Evolutionary conservation across 2,329 filamentous ascomycete genomes (phyloP).

Genomic region (Ustilaginoidea virens): DNA sequence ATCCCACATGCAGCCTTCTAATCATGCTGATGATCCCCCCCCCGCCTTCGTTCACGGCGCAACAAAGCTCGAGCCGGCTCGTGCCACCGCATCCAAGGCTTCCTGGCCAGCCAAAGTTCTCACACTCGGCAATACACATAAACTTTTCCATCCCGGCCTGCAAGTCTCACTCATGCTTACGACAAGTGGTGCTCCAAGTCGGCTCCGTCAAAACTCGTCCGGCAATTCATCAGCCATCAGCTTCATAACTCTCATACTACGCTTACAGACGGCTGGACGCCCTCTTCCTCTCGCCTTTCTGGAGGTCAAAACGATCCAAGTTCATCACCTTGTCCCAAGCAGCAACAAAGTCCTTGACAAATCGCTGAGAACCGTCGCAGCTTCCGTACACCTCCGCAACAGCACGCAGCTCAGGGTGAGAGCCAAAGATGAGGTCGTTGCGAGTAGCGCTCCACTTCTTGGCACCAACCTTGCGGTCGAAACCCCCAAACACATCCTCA

Average conservation of each 20-base stretch:
- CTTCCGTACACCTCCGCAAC: conserved; percentile 54
- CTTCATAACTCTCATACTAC: conserved; percentile 1
- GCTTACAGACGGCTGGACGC: conserved; percentile 7
- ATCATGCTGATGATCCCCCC: no score
- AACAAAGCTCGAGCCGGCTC: no score
- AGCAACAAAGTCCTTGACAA: conserved; percentile 54
- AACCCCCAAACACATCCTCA: conserved; percentile 44
- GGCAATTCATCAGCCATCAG: no score
- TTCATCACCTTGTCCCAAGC: conserved; percentile 66
- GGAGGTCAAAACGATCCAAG: conserved; percentile 52
- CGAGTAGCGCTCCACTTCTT: conserved; percentile 58
- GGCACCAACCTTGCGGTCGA: conserved; percentile 47
- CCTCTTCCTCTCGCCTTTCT: conserved; percentile 5
- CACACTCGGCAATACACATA: no score
- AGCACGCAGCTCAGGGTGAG: conserved; percentile 59
- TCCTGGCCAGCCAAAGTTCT: no score
- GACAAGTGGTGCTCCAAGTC: no score
- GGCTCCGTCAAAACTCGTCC: no score
- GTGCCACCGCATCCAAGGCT: no score
- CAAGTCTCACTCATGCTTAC: no score
- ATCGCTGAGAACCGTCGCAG: conserved; percentile 43
- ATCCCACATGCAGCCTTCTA: no score
- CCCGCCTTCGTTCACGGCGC: no score
- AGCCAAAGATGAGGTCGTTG: conserved; percentile 54
- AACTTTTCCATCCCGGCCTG: no score